Base-by-base conservation (phyloP, 352 stramenopile species). In the Pythium brachiatum region DNA sequence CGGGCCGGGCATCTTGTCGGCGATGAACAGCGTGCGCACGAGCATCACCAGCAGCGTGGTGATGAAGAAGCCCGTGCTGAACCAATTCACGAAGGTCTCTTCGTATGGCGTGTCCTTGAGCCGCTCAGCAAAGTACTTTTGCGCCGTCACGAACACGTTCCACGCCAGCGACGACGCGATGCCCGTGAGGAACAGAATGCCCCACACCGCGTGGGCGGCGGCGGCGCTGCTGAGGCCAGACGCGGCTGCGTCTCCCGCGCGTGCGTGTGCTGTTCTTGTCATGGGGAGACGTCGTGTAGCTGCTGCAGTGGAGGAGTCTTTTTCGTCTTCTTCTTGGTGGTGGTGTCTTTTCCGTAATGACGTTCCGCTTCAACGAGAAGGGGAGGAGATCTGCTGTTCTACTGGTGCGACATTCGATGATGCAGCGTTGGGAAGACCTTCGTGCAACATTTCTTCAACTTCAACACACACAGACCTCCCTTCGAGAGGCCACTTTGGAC, bases 101-200 rank as follows among this genome's bases (percentile, higher is more conserved):
- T 90, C 80, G 47, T 90, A 91, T 39, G 73, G 65, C 12, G 84
- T 94, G 20, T 75, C 54, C 2, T 61, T 62, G 34, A 95, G 69
- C 1, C 86, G 83, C 43, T 75, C 56, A 25, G 79, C 69, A 63
- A 95, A 95, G 74, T 94, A 95, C 50, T 75, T 66, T 61, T 92
- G 79, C 20, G 82, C 86, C 3, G 84, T 95, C 69, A 95, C 89
- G 62, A 95, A 95, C 21, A 94, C 83, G 48, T 95, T 95, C 83
- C 83, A 95, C 43, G 86, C 84, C 41, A 95, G 75, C 25, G 81
- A 85, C 13, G 79, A 85, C 8, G 79, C 84, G 57, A 95, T 69
- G 71, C 86, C 86, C 39, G 87, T 74, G 54, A 93, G 68, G 61
- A 95, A 90, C 67, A 95, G 85, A 65, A 91, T 86, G 46, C 52